Evolutionary conservation across 768 basidiomycete genomes (phyloP), one percentile per base, ranked within the genome.

Genomic region (Serpula lacrymans): DNA sequence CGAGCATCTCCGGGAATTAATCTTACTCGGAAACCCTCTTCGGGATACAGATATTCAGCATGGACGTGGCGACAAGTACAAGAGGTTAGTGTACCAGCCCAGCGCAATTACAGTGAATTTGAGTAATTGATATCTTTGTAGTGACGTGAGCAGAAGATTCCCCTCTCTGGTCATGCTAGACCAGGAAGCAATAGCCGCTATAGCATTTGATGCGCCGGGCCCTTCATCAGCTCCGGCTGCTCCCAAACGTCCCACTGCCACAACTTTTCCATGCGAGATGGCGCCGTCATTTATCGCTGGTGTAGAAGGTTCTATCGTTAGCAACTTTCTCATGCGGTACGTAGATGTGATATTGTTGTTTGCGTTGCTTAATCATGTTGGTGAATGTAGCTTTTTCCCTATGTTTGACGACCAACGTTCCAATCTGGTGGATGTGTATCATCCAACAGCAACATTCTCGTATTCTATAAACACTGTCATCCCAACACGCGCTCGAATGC

Each of bases 381-480:
- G 40, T 34, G 41, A 28, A 6, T 27, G 9, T 46, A 94, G 90
- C 35, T 96, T 85, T 64, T 93, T 97, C 66, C 78, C 83, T 7
- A 59, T 80, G 2, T 94, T 88, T 60, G 96, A 99, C 59, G 73
- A 67, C 14, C 78, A 88, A 48, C 81, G 95, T 13, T 63, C 72
- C 0, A 64, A 70, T 0, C 73, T 97, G 5, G 54, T 77, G 12
- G 71, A 83, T 33, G 89, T 75, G 14, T 99, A 98, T 58, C 78
- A 88, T 44, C 80, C 87, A 1, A 66, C 76, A 9, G 88, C 94
- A n/a, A 94, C 92, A 6, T 93, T 97, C 59, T 96, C 93, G 1
- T 87, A 84, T 58, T 86, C 84, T 14, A 78, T 80, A 52, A 94
- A 93, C 58, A 94, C 93, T 1, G 58, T 77, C 5, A 86, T 94